Evolutionary conservation across 768 basidiomycete genomes (phyloP).

Genomic region (Chalciporus chontae): DNA sequence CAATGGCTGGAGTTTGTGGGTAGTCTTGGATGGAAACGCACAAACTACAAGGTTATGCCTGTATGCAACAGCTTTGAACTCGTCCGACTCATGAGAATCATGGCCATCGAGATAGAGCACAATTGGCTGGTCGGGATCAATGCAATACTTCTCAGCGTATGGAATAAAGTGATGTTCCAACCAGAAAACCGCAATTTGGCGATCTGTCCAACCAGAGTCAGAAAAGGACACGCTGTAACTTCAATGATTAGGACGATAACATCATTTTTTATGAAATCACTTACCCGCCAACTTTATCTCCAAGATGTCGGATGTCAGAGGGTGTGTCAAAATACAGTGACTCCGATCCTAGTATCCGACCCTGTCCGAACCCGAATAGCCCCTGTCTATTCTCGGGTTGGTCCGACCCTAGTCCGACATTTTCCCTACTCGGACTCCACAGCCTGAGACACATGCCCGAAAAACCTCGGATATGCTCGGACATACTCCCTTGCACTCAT

Average conservation of each 20-base stretch:
- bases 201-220: constrained; percentile 42
- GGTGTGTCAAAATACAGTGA: too few relatives aligned
- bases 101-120: constrained; percentile 44
- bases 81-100: constrained; percentile 34
- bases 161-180: constrained; percentile 38
- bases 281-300: constrained; percentile 26
- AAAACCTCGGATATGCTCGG: too few relatives aligned
- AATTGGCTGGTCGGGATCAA: constrained; percentile 29
- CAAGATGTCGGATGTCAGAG: too few relatives aligned
- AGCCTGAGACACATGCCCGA: too few relatives aligned
- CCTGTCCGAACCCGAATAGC: too few relatives aligned
- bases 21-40: constrained; percentile 38
- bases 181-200: constrained; percentile 36
- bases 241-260: neutral
- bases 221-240: constrained; percentile 35
- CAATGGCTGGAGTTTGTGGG: constrained; percentile 41
- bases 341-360: too few relatives aligned
- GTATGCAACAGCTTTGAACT: constrained; percentile 26
- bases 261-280: neutral
- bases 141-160: constrained; percentile 23
- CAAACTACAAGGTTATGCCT: constrained; percentile 31
- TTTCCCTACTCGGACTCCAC: too few relatives aligned
- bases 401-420: too few relatives aligned
- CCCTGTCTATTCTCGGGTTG: too few relatives aligned
- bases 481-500: too few relatives aligned